Base-by-base conservation (phyloP, 305 asterid species). In the Fraxinus nigra region DNA sequence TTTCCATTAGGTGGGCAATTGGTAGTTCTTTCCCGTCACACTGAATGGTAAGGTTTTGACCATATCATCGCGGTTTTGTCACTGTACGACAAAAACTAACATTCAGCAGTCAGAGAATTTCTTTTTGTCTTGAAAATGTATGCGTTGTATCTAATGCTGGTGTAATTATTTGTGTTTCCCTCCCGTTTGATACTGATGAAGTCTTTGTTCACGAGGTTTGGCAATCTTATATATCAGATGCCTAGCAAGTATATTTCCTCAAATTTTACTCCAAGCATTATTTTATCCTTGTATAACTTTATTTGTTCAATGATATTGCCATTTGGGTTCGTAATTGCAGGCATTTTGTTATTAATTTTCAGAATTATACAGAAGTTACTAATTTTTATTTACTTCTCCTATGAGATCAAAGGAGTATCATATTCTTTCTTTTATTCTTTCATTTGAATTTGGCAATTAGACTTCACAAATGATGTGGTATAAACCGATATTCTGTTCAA, bases 381-480 rank as follows among this genome's bases (percentile, higher is more conserved):
- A 65, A 69, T 77, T 77, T 75, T 65, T 3, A 11, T 72, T 67
- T 72, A 63, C 40, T 61, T 72, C 59, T 18, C 85, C 65, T 79
- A 33, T 54, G 20, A 75, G 46, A 76, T 69, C 67, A 28, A 63
- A 83, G 72, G 75, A 70, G 24, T 69, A 48, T 77, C 22, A 43
- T 72, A 34, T 80, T 38, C 18, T 28, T 81, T 67, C 20, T 67
- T 26, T 11, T 67, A 67, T 34, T 13, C 33, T 28, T 65, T 67
- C 74, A 67, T 67, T 38, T 75, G 20, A 76, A 40, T 78, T 78
- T 76, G 59, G 80, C 77, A 82, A 65, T 81, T 78, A 24, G 38
- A 78, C 74, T 59, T 80, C 24, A 54, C 74, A 34, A 34, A 78
- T 33, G 63, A 46, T 46, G 43, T 81, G 76, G 59, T 54, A 48